Evolutionary conservation across 768 basidiomycete species (phyloP).

Genomic region (Boletus barrowsii): DNA sequence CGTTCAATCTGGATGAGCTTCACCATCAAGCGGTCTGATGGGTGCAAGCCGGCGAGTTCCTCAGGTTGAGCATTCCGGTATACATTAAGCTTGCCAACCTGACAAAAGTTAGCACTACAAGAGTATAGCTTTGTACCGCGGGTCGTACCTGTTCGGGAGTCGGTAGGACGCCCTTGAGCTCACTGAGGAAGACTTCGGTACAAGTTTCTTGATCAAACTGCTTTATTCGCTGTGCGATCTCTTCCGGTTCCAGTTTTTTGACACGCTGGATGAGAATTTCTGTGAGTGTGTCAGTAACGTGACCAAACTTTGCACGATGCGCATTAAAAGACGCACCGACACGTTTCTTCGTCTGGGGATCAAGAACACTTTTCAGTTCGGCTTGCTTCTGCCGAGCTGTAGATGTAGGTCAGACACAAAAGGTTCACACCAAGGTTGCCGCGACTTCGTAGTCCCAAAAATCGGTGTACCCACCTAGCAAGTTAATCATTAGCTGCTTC

Average conservation of each 20-base stretch:
- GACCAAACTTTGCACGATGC: background rate
- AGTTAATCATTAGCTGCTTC: slow-evolving; percentile 87
- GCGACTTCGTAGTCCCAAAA: background rate
- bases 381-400: slow-evolving; percentile 80
- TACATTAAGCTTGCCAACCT: slow-evolving; percentile 87
- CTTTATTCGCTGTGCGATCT: slow-evolving; percentile 79
- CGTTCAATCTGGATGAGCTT: slow-evolving; percentile 93
- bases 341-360: slow-evolving; percentile 87
- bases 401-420: slow-evolving; percentile 10
- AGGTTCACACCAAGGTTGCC: background rate
- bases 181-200: slow-evolving; percentile 84
- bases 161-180: slow-evolving; percentile 83
- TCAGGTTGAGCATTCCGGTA: slow-evolving; percentile 84
- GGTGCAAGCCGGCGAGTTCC: slow-evolving; percentile 86
- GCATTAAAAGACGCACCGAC: slow-evolving; percentile 61
- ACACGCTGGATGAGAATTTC: slow-evolving; percentile 92
- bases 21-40: slow-evolving; percentile 95
- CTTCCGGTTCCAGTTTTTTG: slow-evolving; percentile 79
- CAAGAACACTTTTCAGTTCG: slow-evolving; percentile 88
- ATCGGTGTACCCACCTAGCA: slow-evolving; percentile 59
- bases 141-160: slow-evolving; percentile 78
- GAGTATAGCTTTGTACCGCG: background rate
- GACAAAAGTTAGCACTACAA: background rate
- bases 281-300: slow-evolving; percentile 29
- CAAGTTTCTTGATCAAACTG: slow-evolving; percentile 87